Conservation (phyloP, 805 yeast genomes). For the Komagataella kurtzmanii region DNA sequence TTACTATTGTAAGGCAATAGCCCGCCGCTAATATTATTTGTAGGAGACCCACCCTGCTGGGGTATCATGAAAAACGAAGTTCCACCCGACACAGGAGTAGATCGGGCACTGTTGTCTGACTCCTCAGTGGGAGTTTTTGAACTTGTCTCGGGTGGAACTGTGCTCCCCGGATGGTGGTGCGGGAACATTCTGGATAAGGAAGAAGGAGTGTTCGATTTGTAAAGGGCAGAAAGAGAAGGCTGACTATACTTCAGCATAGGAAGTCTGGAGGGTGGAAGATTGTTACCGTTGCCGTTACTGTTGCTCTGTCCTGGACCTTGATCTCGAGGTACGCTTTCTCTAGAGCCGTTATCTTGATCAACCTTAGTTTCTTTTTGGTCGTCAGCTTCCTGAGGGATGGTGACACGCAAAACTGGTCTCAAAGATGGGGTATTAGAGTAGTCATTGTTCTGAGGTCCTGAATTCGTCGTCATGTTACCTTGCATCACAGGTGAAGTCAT, state of each 20-base stretch:
- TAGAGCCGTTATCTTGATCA: conserved; percentile 16
- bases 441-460: conserved; percentile 8
- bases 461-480: not conserved
- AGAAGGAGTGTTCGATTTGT: not conserved
- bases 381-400: conserved; percentile 34
- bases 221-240: not conserved
- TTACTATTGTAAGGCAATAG: not conserved
- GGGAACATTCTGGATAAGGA: not conserved
- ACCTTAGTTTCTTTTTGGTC: conserved; percentile 17
- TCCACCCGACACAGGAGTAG: not conserved
- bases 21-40: conserved; percentile 4
- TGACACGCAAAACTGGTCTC: conserved; percentile 50
- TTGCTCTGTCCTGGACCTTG: not conserved
- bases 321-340: conserved; percentile 9
- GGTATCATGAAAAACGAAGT: not conserved
- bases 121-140: not conserved
- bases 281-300: not conserved
- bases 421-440: conserved; percentile 5
- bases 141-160: not conserved
- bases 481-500: not conserved
- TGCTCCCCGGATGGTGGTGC: not conserved
- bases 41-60: not conserved
- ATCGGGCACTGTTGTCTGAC: not conserved
- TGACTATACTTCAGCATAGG: not conserved
- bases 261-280: not conserved